Percentiles rank a stretch among this genome's conserved stretches.
Evolutionary conservation across 2,329 filamentous ascomycete genomes (phyloP).

Genomic region (Massarina eburnea): DNA sequence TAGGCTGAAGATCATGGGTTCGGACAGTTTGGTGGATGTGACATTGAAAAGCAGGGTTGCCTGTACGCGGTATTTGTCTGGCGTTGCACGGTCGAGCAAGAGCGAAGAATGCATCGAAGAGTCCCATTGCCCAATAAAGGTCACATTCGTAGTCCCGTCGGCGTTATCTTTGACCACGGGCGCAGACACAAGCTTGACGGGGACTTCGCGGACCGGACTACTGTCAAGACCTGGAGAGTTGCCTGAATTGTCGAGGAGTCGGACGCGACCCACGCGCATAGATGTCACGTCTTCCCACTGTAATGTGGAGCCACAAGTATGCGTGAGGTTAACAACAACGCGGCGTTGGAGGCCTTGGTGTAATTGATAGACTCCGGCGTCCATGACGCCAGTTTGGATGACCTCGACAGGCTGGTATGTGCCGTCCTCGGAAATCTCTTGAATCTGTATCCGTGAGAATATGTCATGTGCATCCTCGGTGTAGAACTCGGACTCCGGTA

Average conservation of each 20-base stretch:
- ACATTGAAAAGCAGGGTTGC: slow-evolving; percentile 87
- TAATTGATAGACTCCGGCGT: slow-evolving; percentile 89
- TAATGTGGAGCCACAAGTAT: slow-evolving; percentile 83
- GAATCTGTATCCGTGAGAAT: slow-evolving; percentile 81
- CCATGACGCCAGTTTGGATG: slow-evolving; percentile 78
- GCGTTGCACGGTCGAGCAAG: slow-evolving; percentile 88
- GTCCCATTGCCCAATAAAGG: slow-evolving; percentile 92
- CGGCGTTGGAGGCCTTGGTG: slow-evolving; percentile 92
- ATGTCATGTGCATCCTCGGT: slow-evolving; percentile 93
- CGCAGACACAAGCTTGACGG: slow-evolving; percentile 73
- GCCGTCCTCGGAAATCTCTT: slow-evolving; percentile 88
- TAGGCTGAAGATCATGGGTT: slow-evolving; percentile 83
- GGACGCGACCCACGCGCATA: slow-evolving; percentile 77
- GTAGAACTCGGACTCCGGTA: slow-evolving; percentile 90
- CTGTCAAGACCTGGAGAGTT: slow-evolving; percentile 78
- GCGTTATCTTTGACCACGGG: slow-evolving; percentile 82
- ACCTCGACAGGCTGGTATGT: slow-evolving; percentile 93
- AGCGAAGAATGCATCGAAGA: slow-evolving; percentile 89
- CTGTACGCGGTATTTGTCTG: slow-evolving; percentile 91
- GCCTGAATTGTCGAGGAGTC: slow-evolving; percentile 80
- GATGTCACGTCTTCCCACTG: slow-evolving; percentile 84
- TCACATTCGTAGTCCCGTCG: slow-evolving; percentile 86
- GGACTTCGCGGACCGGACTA: slow-evolving; percentile 69
- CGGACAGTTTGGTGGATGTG: slow-evolving; percentile 76
- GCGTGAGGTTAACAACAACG: slow-evolving; percentile 83